Conservation (phyloP, 768 basidiomycete species). For the Tylopilus sp. region DNA sequence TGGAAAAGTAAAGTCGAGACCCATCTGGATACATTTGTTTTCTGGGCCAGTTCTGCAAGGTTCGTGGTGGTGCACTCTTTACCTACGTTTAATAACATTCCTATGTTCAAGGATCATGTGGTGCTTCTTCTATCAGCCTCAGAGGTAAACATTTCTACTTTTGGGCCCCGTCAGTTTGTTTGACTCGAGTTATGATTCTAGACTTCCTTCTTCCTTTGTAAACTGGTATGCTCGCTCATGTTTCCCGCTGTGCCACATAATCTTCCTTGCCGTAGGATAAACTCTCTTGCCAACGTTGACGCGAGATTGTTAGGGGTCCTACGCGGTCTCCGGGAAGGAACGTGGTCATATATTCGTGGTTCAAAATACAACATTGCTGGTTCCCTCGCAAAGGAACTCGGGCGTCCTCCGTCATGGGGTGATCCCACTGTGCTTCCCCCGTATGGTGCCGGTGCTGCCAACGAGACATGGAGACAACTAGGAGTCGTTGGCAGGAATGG, state of each 20-base stretch:
- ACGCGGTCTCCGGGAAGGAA: conserved; percentile 48
- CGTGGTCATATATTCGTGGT: conserved; percentile 57
- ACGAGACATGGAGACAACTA: conserved; percentile 52
- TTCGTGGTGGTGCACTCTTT: conserved; percentile 27
- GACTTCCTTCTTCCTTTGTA: conserved; percentile 46
- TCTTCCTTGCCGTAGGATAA: conserved; percentile 44
- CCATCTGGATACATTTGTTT: conserved; percentile 63
- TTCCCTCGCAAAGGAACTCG: conserved; percentile 51
- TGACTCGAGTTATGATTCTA: conserved; percentile 16
- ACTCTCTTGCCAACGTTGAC: conserved; percentile 66
- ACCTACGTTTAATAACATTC: conserved; percentile 1
- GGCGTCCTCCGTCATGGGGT: conserved; percentile 60
- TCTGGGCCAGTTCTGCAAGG: conserved; percentile 80
- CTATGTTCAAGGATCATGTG: conserved; percentile 68
- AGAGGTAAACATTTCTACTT: conserved; percentile 42
- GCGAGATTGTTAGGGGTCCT: conserved; percentile 51
- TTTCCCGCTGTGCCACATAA: background rate
- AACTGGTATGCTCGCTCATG: conserved; percentile 46
- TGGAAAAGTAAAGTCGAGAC: conserved; percentile 38
- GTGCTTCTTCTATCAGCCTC: conserved; percentile 81
- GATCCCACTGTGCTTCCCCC: conserved; percentile 58
- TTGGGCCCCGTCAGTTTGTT: background rate
- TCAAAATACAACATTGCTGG: conserved; percentile 43
- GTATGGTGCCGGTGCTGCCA: conserved; percentile 53
- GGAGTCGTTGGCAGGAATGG: conserved; percentile 50